Evolutionary conservation across 306 rosid species (phyloP).

Genomic region (Prunus campanulata): DNA sequence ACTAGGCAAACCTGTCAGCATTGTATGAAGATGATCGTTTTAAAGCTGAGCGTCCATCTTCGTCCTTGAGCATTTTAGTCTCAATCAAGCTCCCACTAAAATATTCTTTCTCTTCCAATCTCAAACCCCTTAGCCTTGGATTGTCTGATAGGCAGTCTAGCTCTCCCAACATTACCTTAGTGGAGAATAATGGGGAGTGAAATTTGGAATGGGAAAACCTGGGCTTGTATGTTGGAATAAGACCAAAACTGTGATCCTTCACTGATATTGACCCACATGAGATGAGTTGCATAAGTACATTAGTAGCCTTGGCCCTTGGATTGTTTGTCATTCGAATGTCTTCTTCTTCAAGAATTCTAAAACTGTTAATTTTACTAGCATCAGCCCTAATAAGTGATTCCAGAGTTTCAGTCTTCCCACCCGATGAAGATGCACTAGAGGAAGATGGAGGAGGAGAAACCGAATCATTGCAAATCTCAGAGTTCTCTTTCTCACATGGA

Average conservation of each 20-base stretch:
- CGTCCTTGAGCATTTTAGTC: slow-evolving; percentile 54
- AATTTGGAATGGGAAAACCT: slow-evolving; percentile 66
- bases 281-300: slow-evolving; percentile 80
- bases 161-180: slow-evolving; percentile 64
- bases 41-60: slow-evolving; percentile 43
- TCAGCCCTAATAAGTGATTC: slow-evolving; percentile 90
- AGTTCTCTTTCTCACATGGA: slow-evolving; percentile 41
- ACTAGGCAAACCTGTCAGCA: slow-evolving; percentile 68
- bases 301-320: slow-evolving; percentile 65
- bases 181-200: slow-evolving; percentile 66
- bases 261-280: slow-evolving; percentile 89
- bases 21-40: slow-evolving; percentile 84
- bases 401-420: slow-evolving; percentile 80
- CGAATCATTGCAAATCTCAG: slow-evolving; percentile 44
- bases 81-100: slow-evolving; percentile 86
- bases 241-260: slow-evolving; percentile 74
- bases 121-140: slow-evolving; percentile 58
- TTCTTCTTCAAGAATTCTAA: slow-evolving; percentile 70
- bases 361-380: slow-evolving; percentile 72
- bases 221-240: slow-evolving; percentile 75
- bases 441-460: slow-evolving; percentile 61
- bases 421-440: slow-evolving; percentile 62
- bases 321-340: slow-evolving; percentile 54
- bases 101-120: slow-evolving; percentile 78
- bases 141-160: slow-evolving; percentile 64